phyloP scores from a whole-genome alignment of 2,329 filamentous ascomycete genomes.

The Mycosphaerelloides madeirae region DNA sequence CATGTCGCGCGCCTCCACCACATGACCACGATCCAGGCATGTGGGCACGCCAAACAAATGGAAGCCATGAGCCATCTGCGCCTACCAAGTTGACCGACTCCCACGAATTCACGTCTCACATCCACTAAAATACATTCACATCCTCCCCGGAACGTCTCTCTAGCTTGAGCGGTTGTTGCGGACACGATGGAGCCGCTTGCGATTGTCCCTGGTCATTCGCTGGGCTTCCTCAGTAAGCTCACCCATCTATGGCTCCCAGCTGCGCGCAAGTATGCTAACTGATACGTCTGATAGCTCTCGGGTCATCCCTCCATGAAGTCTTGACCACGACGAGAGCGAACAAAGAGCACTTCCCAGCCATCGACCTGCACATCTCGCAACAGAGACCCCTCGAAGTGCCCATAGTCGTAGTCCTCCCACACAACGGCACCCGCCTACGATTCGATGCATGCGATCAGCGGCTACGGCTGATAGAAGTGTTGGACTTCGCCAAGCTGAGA shows the following conservation, averaged over 20 bases:
- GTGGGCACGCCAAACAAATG: background rate
- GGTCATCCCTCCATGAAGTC: conserved; percentile 85
- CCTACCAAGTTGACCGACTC: background rate
- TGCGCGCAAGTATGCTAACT: background rate
- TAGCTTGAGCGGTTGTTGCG: conserved; percentile 2
- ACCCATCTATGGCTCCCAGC: background rate
- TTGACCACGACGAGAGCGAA: conserved; percentile 84
- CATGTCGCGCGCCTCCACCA: background rate
- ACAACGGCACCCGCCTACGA: conserved; percentile 81
- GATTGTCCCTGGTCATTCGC: conserved; percentile 25
- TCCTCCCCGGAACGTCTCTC: background rate
- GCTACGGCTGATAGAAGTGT: conserved; percentile 81
- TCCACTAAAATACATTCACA: background rate
- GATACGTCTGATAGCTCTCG: conserved; percentile 59
- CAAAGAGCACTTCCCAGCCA: conserved; percentile 72
- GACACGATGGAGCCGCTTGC: conserved; percentile 9
- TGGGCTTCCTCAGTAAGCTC: conserved; percentile 39
- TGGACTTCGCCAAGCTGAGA: conserved; percentile 81
- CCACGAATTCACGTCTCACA: background rate
- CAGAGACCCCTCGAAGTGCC: conserved; percentile 68
- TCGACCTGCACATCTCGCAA: conserved; percentile 79
- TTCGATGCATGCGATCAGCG: conserved; percentile 94
- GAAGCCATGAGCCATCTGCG: background rate
- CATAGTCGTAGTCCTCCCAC: conserved; percentile 68
- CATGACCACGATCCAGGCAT: conserved; percentile 1